A percentile compares a stretch with the other conserved stretches of the same genome.
phyloP scores from a whole-genome alignment of 331 rosid genomes.

The Acacia concinna region DNA sequence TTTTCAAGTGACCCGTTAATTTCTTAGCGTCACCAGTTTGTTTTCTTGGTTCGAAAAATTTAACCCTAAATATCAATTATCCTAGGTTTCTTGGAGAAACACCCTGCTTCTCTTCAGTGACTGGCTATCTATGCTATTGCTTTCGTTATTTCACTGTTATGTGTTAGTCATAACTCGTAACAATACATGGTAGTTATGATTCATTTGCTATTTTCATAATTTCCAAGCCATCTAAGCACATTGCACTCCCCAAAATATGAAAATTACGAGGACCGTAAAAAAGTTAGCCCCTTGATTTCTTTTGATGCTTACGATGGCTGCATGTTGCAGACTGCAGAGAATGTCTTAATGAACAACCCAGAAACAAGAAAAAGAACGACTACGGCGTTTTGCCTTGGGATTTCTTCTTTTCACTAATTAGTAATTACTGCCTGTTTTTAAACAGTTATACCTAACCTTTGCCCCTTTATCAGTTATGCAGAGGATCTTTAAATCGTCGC shows the following conservation, averaged over 20 bases:
- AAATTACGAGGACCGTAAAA: background rate
- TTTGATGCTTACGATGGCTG: slow-evolving; percentile 32
- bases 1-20: slow-evolving; percentile 40
- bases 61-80: slow-evolving; percentile 18
- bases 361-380: background rate
- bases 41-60: background rate
- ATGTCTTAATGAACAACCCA: slow-evolving; percentile 5
- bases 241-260: background rate
- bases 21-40: slow-evolving; percentile 16
- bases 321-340: slow-evolving; percentile 28
- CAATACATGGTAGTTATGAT: background rate
- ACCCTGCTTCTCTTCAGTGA: slow-evolving; percentile 30
- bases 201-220: background rate
- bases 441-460: slow-evolving; percentile 1
- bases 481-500: background rate
- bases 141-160: background rate
- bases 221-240: background rate
- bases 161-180: background rate
- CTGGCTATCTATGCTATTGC: slow-evolving; percentile 32
- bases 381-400: background rate
- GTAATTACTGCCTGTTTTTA: background rate
- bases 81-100: slow-evolving; percentile 15
- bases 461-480: background rate
- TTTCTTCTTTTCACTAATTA: background rate
- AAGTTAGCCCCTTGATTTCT: slow-evolving; percentile 29